Evolutionary conservation across 2,329 filamentous ascomycete species (phyloP), one percentile per base, ranked within the genome.

Genomic region (Colletotrichum sp.): DNA sequence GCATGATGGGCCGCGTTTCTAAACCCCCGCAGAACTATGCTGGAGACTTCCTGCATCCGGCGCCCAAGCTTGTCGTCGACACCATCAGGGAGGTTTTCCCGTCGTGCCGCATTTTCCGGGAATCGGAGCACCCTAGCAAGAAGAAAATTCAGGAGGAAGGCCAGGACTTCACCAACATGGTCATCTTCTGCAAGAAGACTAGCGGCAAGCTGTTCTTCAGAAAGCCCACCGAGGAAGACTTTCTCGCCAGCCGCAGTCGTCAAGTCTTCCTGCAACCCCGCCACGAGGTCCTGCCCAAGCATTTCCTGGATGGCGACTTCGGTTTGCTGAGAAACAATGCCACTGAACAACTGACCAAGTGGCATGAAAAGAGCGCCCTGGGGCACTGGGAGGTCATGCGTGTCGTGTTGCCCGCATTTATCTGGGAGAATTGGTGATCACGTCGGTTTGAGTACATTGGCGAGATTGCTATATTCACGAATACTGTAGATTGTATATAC

Each of bases 341-440:
- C 77, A 95, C 94, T 28, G 88, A 88, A 8, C 89, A 92, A 80
- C 87, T 98, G 81, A 90, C 90, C 71, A 89, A 90, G 82, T 95
- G 92, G 88, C 96, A 98, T 82, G 89, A 92, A 81, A 88, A 91
- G 81, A 95, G 94, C 80, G 96, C 96, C 0, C 82, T 94, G 69
- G 94, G 94, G 12, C 97, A 99, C 86, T 99, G 97, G 97, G 88
- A 87, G 59, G 93, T 99, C 63, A 99, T 99, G 96, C 92, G 97
- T 81, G 91, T 87, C 1, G 96, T 98, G 4, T 79, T 99, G 77
- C 96, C 96, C 2, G 88, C 88, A 72, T 86, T 87, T 15, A 91
- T 99, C 30, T 99, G 97, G 97, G 94, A 98, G 86, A 90, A 92
- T 81, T 99, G 95, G 95, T 98, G 85, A 90, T 77, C 18, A 21